Percentiles rank a stretch among this genome's conserved stretches.
phyloP scores from a whole-genome alignment of 768 basidiomycete species.

The Crassisporium funariophilum region DNA sequence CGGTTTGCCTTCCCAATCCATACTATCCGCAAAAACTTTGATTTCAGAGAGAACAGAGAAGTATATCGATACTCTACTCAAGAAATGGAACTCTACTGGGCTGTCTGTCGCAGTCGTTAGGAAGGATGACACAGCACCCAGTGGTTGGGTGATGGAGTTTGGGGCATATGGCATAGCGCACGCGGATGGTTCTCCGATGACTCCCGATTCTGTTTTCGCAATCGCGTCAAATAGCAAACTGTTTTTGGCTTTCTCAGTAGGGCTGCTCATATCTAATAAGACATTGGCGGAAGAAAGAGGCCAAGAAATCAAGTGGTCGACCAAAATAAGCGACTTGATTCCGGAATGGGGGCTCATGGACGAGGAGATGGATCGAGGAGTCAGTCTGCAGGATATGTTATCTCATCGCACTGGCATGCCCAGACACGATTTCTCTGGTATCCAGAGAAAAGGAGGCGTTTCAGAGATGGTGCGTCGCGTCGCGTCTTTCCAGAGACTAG shows the following conservation, averaged over 20 bases:
- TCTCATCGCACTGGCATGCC: conserved; percentile 48
- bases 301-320: conserved; percentile 36
- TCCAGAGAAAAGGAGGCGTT: conserved; percentile 30
- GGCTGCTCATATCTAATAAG: conserved; percentile 40
- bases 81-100: conserved; percentile 41
- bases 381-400: conserved; percentile 42
- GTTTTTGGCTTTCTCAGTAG: conserved; percentile 39
- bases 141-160: conserved; percentile 41
- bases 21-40: too few species aligned
- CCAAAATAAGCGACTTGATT: conserved; percentile 37
- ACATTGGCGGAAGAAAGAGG: conserved; percentile 34
- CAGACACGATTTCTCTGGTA: conserved; percentile 43
- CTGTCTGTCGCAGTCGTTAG: conserved; percentile 42
- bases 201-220: conserved; percentile 45
- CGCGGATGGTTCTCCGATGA: conserved; percentile 35
- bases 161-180: conserved; percentile 39
- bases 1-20: too few species aligned
- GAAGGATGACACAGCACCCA: conserved; percentile 28
- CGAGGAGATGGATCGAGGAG: conserved; percentile 33
- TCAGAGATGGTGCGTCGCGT: conserved; percentile 35
- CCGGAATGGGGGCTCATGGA: conserved; percentile 44
- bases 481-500: neutral
- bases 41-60: conserved; percentile 28
- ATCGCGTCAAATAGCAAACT: conserved; percentile 49
- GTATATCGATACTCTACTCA: conserved; percentile 29